Base-by-base conservation (phyloP, 306 rosid species). In the Vigna angularis region DNA sequence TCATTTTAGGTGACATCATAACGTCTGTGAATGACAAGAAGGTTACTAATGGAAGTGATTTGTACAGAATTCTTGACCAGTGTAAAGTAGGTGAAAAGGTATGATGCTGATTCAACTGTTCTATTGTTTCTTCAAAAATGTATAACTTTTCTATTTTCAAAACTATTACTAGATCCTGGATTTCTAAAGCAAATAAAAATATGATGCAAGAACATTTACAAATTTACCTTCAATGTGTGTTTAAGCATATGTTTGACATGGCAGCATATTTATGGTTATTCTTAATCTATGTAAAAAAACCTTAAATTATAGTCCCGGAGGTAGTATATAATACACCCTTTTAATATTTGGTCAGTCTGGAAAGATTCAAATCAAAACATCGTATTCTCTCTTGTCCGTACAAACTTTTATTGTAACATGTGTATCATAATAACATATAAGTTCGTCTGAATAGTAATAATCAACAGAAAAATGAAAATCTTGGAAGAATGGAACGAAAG, bases 51-150 rank as follows among this genome's bases (percentile, higher is more conserved):
- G 99, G 98, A 78, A 96, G 99, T 63, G 99, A 96, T 77, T 86
- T 93, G 89, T 96, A 96, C 87, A 90, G 99, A 93, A 88, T 91
- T 87, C 96, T 96, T 71, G 99, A 96, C 82, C 97, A 96, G 82
- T 96, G 96, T 72, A 84, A 93, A 83, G 98, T 96, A 55, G 98
- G 96, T n/a, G 99, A 96, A 1, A 86, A 88, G 98, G 99, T 93
- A 90, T 59, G 77, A 17, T 51, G 8, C 56, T 75, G 42, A 53
- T 56, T 16, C 47, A 52, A 52, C 55, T 78, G 36, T 62, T 48
- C 40, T 14, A 24, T 32, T 28, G 18, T 56, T 55, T 64, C 28
- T 26, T 26, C 2, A 26, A 26, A 26, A 26, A 26, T 26, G 28
- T 2, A 26, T 26, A 26, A 26, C 28, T 2, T 26, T 26, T 26